A percentile compares a stretch with the other conserved stretches of the same genome.
Conservation (phyloP, 169 alveolate genomes). For the Ichthyophthirius multifiliis region DNA sequence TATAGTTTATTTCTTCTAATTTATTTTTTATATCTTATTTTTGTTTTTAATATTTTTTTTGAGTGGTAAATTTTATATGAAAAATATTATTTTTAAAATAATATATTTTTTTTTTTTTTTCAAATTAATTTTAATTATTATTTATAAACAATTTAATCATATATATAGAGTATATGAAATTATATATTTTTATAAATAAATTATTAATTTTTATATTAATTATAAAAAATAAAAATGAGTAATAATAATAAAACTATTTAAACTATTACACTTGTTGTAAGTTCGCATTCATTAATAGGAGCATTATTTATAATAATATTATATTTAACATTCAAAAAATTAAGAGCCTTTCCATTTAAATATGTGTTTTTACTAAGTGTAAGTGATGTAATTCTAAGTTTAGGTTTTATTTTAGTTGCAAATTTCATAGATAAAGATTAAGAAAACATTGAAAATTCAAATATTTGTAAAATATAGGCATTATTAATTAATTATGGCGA, state of each 20-base stretch:
- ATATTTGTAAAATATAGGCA: constrained; percentile 2
- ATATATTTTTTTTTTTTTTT: no score
- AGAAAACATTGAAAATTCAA: not conserved
- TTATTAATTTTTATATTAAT: no score
- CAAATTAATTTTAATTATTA: no score
- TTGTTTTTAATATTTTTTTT: no score
- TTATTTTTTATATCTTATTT: no score
- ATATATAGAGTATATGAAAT: no score
- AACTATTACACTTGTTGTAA: not conserved
- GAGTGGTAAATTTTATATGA: no score
- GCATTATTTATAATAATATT: constrained; percentile 3
- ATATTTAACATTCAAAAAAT: not conserved
- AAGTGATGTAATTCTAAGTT: not conserved
- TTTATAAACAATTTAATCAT: no score
- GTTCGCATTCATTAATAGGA: not conserved
- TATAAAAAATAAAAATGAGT: no score
- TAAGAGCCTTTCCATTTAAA: constrained; percentile 7
- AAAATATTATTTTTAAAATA: no score
- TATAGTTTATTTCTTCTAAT: no score
- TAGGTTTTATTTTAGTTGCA: not conserved
- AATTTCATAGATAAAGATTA: not conserved
- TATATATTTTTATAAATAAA: no score
- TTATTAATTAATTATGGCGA: constrained; percentile 11
- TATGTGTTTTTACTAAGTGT: constrained; percentile 15
- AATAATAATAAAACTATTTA: not conserved